These are phyloP conservation scores for Nigrospora sphaerica DNA, from an alignment of 2,329 filamentous ascomycete genomes.

Conservation along the genomic window DNA sequence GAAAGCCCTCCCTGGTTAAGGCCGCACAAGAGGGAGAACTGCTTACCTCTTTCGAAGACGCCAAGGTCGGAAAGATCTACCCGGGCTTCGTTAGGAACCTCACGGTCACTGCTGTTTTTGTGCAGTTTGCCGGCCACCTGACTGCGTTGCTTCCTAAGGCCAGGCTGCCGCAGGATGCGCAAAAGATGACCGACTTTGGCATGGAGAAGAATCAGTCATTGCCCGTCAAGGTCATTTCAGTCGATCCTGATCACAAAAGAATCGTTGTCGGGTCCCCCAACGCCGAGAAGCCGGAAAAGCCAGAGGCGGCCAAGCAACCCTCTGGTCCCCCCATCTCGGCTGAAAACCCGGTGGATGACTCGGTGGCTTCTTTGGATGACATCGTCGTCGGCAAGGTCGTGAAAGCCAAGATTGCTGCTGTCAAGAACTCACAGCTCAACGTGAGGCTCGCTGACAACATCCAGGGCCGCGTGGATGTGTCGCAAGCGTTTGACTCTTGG, in stretches of 20 bases:
- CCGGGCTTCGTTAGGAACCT: conserved; percentile 83
- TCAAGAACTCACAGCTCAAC: conserved; percentile 90
- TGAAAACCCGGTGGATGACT: conserved; percentile 52
- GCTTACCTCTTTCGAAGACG: conserved; percentile 63
- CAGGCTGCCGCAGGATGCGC: conserved; percentile 65
- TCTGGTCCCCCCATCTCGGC: conserved; percentile 28
- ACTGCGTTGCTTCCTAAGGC: conserved; percentile 75
- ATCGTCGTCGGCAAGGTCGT: conserved; percentile 65
- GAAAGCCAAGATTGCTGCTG: conserved; percentile 71
- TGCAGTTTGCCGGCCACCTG: conserved; percentile 76
- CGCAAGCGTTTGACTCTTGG: conserved; percentile 83
- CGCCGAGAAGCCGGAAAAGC: conserved; percentile 38
- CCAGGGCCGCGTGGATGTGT: conserved; percentile 88
- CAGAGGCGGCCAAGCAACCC: conserved; percentile 24
- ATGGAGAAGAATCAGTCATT: conserved; percentile 71
- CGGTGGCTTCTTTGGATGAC: conserved; percentile 60
- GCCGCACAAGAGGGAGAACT: conserved; percentile 67
- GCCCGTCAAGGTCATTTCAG: conserved; percentile 61
- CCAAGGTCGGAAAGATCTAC: conserved; percentile 60
- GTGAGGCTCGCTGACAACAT: conserved; percentile 81
- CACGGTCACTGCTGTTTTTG: conserved; percentile 71
- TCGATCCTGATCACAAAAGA: conserved; percentile 63
- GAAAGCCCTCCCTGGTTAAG: conserved; percentile 75
- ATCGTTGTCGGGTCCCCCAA: conserved; percentile 50
- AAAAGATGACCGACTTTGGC: conserved; percentile 67